Percentiles rank a stretch among this genome's conserved stretches.
Conservation (phyloP, 305 asterid genomes). For the Rubia balearica region DNA sequence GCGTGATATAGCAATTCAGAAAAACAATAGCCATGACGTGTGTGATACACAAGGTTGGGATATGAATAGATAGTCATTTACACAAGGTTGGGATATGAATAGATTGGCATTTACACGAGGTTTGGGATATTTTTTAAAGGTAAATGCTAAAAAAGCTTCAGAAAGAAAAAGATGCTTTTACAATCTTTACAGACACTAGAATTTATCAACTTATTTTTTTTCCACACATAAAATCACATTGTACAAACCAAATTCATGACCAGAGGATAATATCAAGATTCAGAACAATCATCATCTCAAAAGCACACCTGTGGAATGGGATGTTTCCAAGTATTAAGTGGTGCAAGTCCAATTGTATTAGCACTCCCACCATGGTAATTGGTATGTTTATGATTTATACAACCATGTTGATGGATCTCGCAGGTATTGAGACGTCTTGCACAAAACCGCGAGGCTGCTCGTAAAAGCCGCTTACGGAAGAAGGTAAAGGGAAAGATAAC, state of each 20-base stretch:
- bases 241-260: not conserved
- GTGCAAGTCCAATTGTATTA: conserved; percentile 76
- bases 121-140: not conserved
- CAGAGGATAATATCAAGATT: not conserved
- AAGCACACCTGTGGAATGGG: conserved; percentile 81
- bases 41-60: too few relatives aligned
- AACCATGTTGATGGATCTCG: conserved; percentile 13
- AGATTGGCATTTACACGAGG: too few relatives aligned
- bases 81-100: too few relatives aligned
- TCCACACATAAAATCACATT: not conserved
- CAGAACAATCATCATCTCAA: too few relatives aligned
- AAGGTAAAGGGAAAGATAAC: conserved; percentile 45
- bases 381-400: not conserved
- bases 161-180: not conserved
- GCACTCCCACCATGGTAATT: conserved; percentile 97
- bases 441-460: conserved; percentile 97
- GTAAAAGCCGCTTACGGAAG: conserved; percentile 78
- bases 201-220: not conserved
- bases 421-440: conserved; percentile 79
- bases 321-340: conserved; percentile 86
- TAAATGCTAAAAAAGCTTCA: too few relatives aligned
- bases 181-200: not conserved
- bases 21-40: too few relatives aligned
- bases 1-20: too few relatives aligned
- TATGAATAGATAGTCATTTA: too few relatives aligned